Percentiles rank a stretch among this genome's conserved stretches.
Conservation (phyloP, 192 early-diverging fungal species). For the Obelidium mucronatum region DNA sequence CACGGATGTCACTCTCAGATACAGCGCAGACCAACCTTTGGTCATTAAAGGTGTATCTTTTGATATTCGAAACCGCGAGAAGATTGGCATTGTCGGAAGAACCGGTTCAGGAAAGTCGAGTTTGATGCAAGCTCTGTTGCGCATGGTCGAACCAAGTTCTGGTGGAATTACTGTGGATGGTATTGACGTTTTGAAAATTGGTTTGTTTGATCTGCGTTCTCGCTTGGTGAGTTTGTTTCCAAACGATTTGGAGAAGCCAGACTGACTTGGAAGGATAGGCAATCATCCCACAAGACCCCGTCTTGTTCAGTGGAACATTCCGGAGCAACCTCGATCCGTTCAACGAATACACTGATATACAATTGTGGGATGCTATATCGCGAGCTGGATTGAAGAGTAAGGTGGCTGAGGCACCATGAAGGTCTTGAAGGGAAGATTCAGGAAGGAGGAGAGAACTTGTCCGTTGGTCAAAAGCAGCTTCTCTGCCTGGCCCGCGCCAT, state of each 20-base stretch:
- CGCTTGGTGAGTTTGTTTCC: constrained; percentile 32
- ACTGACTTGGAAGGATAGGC: constrained; percentile 39
- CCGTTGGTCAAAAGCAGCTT: constrained; percentile 75
- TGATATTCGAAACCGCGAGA: constrained; percentile 65
- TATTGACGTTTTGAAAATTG: constrained; percentile 62
- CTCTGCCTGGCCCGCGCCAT: constrained; percentile 64
- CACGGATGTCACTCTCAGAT: constrained; percentile 71
- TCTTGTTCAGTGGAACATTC: constrained; percentile 66
- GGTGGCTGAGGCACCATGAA: constrained; percentile 46
- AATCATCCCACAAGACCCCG: constrained; percentile 60
- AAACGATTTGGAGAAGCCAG: constrained; percentile 59
- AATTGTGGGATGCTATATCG: constrained; percentile 57
- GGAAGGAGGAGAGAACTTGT: constrained; percentile 88
- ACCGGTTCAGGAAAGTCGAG: constrained; percentile 77
- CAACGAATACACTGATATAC: constrained; percentile 54
- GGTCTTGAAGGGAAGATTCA: constrained; percentile 70
- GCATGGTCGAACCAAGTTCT: constrained; percentile 67
- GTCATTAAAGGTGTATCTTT: constrained; percentile 79
- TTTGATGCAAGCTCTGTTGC: constrained; percentile 66
- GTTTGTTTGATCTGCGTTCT: constrained; percentile 40
- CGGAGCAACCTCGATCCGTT: constrained; percentile 81
- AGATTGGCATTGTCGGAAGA: constrained; percentile 61
- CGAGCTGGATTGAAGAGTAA: background rate
- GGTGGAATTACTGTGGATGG: constrained; percentile 59
- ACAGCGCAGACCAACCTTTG: constrained; percentile 65